Evolutionary conservation across 768 basidiomycete genomes (phyloP).

Genomic region (Leucocoprinus birnbaumii): DNA sequence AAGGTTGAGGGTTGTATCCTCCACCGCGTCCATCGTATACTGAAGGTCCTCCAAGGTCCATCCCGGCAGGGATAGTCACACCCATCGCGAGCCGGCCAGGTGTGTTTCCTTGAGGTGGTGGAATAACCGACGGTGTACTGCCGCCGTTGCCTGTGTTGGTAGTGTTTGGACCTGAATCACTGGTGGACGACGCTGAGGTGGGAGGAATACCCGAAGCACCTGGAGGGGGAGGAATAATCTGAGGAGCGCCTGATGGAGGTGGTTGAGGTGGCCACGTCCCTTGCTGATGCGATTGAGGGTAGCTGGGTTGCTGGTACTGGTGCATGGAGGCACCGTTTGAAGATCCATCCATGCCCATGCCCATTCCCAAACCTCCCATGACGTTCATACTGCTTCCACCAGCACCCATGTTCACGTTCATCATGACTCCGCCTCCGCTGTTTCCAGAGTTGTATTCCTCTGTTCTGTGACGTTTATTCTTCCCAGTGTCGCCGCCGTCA

Average conservation of each 20-base stretch:
- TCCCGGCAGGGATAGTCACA: slow-evolving; percentile 15
- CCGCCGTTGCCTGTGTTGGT: too few relatives aligned
- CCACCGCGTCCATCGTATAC: slow-evolving; percentile 31
- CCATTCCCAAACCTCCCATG: slow-evolving; percentile 4
- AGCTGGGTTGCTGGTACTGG: slow-evolving; percentile 6
- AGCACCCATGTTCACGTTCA: slow-evolving; percentile 19
- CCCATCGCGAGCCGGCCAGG: slow-evolving; percentile 16
- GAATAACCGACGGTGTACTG: too few relatives aligned
- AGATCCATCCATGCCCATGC: slow-evolving; percentile 18
- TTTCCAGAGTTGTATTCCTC: slow-evolving; percentile 21
- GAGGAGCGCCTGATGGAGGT: slow-evolving; percentile 22
- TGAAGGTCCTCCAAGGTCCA: slow-evolving; percentile 23
- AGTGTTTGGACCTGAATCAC: too few relatives aligned
- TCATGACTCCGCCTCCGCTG: background rate
- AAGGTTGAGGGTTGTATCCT: slow-evolving; percentile 22
- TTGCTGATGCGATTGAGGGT: slow-evolving; percentile 12
- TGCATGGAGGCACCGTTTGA: slow-evolving; percentile 19
- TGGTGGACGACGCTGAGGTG: too few relatives aligned
- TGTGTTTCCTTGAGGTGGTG: slow-evolving; percentile 9
- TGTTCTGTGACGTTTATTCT: slow-evolving; percentile 33
- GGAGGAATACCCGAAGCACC: slow-evolving; percentile 18
- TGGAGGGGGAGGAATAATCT: slow-evolving; percentile 32
- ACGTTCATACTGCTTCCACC: too few relatives aligned
- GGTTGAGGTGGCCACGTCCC: slow-evolving; percentile 28
- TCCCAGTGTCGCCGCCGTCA: slow-evolving; percentile 22